These are phyloP conservation scores for Collybia sordida DNA, from an alignment of 768 basidiomycete genomes.

Conservation along the genomic window DNA sequence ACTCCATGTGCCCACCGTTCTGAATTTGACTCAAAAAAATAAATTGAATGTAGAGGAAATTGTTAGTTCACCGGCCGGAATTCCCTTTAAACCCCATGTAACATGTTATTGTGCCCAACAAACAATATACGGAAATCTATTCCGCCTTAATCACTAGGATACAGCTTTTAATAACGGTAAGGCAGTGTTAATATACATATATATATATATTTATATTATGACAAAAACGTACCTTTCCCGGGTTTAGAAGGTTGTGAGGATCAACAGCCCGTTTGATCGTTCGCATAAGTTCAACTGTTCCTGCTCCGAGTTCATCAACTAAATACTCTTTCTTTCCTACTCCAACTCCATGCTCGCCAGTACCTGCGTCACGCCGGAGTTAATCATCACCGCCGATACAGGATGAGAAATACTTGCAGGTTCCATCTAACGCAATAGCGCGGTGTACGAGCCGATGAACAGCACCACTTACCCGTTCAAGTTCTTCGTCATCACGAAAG, in stretches of 20 bases:
- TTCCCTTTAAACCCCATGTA: too few relatives aligned
- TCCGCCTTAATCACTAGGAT: background rate
- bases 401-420: constrained; percentile 48
- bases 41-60: too few relatives aligned
- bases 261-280: constrained; percentile 80
- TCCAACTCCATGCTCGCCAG: constrained; percentile 88
- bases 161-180: background rate
- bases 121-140: too few relatives aligned
- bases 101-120: too few relatives aligned
- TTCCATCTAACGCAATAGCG: constrained; percentile 74
- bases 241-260: constrained; percentile 81
- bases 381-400: background rate
- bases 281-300: constrained; percentile 84
- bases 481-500: constrained; percentile 59
- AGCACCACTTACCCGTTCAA: constrained; percentile 50
- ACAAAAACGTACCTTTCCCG: constrained; percentile 58
- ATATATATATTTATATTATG: background rate
- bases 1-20: background rate
- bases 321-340: constrained; percentile 87
- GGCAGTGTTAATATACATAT: background rate
- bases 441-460: constrained; percentile 72
- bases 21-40: too few relatives aligned
- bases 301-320: constrained; percentile 75
- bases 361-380: constrained; percentile 43
- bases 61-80: too few relatives aligned